Base-by-base conservation (phyloP, 1,284 basidiomycete genomes). In the Tilletia walkeri region DNA sequence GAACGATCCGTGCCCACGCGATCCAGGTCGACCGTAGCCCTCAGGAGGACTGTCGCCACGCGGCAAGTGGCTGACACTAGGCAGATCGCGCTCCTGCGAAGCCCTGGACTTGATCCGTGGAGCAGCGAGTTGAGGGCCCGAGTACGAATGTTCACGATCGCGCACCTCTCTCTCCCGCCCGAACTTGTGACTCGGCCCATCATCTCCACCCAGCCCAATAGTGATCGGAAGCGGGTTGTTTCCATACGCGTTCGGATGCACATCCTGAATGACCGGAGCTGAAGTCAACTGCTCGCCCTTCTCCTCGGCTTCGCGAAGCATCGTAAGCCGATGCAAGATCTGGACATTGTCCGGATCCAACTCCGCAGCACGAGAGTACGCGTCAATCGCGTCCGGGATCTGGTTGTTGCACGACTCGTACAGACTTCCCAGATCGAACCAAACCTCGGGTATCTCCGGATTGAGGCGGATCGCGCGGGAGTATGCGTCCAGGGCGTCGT, bases 331-430 rank as follows among this genome's bases (percentile, higher is more conserved):
- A 63, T 80, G 80, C 73, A 81, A 77, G 36, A 83, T 80, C 48
- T 74, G 69, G 56, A 72, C 65, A 66, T 82, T 81, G 39, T 83
- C 80, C 4, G 82, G 81, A 41, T 82, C 82, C 24, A 83, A 75
- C 69, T 83, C 82, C 65, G 79, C 75, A 9, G 79, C 79, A 18
- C 82, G 75, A 34, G 76, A 73, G 67, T 99, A 99, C 0, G 96
- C 95, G 79, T 99, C 95, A 81, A 99, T 97, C 41, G 96, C 95
- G 82, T 99, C 96, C 61, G 92, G 91, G 82, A 98, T 94, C 85
- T 99, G 96, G 84, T 99, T 98, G 86, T 99, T 99, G 88, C 95
- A 99, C 75, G 91, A 92, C 85, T 99, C 95, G 84, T 99, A 99
- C 0, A 99, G 87, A 75, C 91, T 93, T 65, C 95, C 96, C 36